phyloP scores from a whole-genome alignment of 768 basidiomycete genomes.

The Lentinula detonsa region DNA sequence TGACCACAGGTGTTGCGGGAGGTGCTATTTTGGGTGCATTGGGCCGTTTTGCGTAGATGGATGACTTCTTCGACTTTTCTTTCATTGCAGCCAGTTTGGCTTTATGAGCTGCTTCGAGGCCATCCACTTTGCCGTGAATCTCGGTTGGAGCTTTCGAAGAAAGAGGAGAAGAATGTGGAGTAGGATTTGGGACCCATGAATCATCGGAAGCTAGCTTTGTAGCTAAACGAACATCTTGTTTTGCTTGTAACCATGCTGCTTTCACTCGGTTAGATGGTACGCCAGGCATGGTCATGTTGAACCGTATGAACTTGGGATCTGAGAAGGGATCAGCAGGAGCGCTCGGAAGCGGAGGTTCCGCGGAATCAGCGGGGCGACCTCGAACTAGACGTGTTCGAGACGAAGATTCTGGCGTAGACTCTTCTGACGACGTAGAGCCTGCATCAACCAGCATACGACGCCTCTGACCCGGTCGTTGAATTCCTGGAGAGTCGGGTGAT shows the following conservation, averaged over 20 bases:
- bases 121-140: constrained; percentile 56
- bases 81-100: constrained; percentile 58
- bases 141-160: constrained; percentile 19
- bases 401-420: constrained; percentile 51
- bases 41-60: constrained; percentile 69
- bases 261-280: constrained; percentile 38
- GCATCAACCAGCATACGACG: constrained; percentile 35
- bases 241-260: constrained; percentile 64
- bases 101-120: constrained; percentile 68
- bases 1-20: constrained; percentile 31
- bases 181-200: constrained; percentile 37
- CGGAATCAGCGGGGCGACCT: constrained; percentile 27
- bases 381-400: constrained; percentile 47
- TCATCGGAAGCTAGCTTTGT: constrained; percentile 52
- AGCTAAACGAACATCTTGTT: constrained; percentile 57
- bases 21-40: constrained; percentile 32
- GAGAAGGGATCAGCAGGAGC: constrained; percentile 12
- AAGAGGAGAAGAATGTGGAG: constrained; percentile 16
- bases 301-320: constrained; percentile 46
- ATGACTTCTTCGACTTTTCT: constrained; percentile 78
- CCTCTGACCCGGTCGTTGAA: constrained; percentile 46
- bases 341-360: constrained; percentile 16
- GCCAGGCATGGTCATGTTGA: constrained; percentile 57
- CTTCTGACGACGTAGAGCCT: constrained; percentile 62
- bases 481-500: constrained; percentile 55